Evolutionary conservation across 768 basidiomycete species (phyloP).

Genomic region (Tephrocybe sp.): DNA sequence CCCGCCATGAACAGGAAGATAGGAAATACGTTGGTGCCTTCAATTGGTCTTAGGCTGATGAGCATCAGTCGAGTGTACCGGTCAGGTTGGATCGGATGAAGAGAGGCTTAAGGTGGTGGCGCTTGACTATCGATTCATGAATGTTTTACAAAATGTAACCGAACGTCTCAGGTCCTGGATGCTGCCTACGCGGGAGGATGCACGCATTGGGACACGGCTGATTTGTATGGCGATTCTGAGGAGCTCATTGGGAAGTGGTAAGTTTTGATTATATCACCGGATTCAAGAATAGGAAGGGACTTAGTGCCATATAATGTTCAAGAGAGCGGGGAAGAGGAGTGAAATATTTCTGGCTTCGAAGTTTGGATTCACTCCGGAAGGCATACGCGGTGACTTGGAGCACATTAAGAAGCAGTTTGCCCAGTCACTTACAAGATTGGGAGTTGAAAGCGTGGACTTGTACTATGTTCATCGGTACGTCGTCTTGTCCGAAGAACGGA

Average conservation of each 20-base stretch:
- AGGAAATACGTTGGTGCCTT: constrained; percentile 34
- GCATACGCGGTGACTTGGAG: constrained; percentile 33
- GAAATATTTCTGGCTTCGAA: constrained; percentile 60
- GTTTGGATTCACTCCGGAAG: constrained; percentile 35
- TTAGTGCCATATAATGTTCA: too few species aligned
- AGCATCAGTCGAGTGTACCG: constrained; percentile 45
- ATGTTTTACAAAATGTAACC: background rate
- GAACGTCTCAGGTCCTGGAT: constrained; percentile 38
- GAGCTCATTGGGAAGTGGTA: constrained; percentile 34
- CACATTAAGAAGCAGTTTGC: constrained; percentile 34
- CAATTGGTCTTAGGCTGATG: constrained; percentile 57
- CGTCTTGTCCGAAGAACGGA: too few species aligned
- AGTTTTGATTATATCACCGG: background rate
- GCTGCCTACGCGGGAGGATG: constrained; percentile 38
- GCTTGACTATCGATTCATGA: too few species aligned
- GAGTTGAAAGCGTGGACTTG: constrained; percentile 36
- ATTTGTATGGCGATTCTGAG: constrained; percentile 42
- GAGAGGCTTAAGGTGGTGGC: constrained; percentile 41
- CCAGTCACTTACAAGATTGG: constrained; percentile 31
- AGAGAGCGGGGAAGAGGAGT: constrained; percentile 41
- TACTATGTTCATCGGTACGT: constrained; percentile 38
- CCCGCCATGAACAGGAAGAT: constrained; percentile 33
- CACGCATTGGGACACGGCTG: constrained; percentile 49
- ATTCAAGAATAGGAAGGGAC: constrained; percentile 25
- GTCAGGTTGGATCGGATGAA: constrained; percentile 40